Base-by-base conservation (phyloP, 495 filamentous ascomycete genomes). In the Annulohypoxylon bovei region DNA sequence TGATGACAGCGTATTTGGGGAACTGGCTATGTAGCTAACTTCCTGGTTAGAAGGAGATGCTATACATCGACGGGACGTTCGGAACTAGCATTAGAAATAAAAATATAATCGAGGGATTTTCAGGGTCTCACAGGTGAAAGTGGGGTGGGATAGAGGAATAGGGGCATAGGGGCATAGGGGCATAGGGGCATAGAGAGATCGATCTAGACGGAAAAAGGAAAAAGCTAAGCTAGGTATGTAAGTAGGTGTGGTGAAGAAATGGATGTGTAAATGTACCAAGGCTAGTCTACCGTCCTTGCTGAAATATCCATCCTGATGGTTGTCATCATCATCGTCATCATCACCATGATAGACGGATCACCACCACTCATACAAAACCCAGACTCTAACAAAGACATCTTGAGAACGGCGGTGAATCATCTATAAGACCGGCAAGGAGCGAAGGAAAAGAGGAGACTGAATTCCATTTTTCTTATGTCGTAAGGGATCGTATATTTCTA, bases 51-150 rank as follows among this genome's bases (percentile, higher is more conserved):
- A 42, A 25, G 18, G 18, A 18, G 39, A 60, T 18, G 27, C 32
- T 16, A 37, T 56, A 56, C 16, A 25, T 20, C 25, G 32, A 9
- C 25, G 20, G 30, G 32, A 55, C 6, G 5, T 2, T 6, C 16
- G 52, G 30, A 20, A 23, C 7, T 18, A 7, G 16, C 25, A 23
- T 14, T n/a, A 37, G 20, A 6, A 18, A 16, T 28, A 23, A 11
- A 70, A 56, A 57, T 57, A 57, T 42, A 67, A 14, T 65, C 28
- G 64, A 68, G 70, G 65, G 70, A 68, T 72, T 72, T 68, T 65
- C 65, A 72, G 70, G 70, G 70, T 68, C 70, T 27, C 20, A 20
- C 54, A 63, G 27, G 33, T 25, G 52, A 30, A 59, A 58, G 53
- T 65, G 60, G 59, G 54, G 50, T 7, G 46, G 30, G n/a, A 14